phyloP scores from a whole-genome alignment of 208 protist genomes.

The Leishmania braziliensis region DNA sequence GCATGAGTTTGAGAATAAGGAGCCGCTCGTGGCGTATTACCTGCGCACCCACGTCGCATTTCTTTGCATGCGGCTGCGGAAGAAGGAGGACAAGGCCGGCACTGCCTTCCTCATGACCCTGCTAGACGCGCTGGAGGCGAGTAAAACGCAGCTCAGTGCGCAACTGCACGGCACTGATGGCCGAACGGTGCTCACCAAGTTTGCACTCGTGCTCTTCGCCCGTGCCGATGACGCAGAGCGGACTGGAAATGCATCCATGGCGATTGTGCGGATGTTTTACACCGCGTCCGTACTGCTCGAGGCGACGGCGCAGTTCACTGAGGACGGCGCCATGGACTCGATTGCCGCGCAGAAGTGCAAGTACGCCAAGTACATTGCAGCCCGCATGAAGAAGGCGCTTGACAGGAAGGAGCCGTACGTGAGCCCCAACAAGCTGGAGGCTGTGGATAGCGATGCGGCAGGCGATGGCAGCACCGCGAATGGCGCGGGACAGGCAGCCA shows the following conservation, averaged over 20 bases:
- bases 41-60: conserved; percentile 71
- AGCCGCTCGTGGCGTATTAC: conserved; percentile 76
- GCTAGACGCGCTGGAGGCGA: conserved; percentile 45
- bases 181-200: conserved; percentile 65
- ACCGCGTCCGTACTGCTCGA: conserved; percentile 71
- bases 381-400: conserved; percentile 75
- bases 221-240: conserved; percentile 82
- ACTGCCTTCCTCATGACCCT: conserved; percentile 57
- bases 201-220: conserved; percentile 72
- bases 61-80: conserved; percentile 51
- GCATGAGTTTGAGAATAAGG: conserved; percentile 58
- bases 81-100: conserved; percentile 51
- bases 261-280: conserved; percentile 75
- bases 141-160: conserved; percentile 44
- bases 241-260: conserved; percentile 43
- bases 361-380: conserved; percentile 82
- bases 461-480: background rate
- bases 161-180: conserved; percentile 47
- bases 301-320: conserved; percentile 81
- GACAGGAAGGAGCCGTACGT: conserved; percentile 54
- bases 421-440: conserved; percentile 48
- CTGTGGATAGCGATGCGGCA: conserved; percentile 15
- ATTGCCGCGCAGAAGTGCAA: conserved; percentile 71
- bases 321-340: conserved; percentile 56
- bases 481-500: background rate